Conservation (phyloP, 176 grass and related monocot species). For the Aechmea fasciata region DNA sequence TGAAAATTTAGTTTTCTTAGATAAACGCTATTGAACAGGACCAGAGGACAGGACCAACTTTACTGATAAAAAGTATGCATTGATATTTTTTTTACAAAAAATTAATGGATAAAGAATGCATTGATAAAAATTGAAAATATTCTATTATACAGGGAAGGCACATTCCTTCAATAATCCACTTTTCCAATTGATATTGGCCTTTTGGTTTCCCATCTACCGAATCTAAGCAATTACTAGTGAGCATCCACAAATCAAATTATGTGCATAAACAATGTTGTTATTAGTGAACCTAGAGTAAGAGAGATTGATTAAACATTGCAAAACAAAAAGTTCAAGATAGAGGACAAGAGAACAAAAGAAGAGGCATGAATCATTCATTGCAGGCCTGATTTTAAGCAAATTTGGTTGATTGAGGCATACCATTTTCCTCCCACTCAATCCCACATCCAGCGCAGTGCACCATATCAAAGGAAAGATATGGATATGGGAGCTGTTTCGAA, state of each 20-base stretch:
- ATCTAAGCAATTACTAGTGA: background rate
- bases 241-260: too few relatives aligned
- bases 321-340: background rate
- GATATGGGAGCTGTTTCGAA: conserved; percentile 76
- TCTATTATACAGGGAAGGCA: background rate
- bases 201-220: background rate
- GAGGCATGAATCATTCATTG: background rate
- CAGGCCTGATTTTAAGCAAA: background rate
- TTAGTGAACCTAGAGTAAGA: background rate
- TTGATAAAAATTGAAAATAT: background rate
- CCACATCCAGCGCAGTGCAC: conserved; percentile 90
- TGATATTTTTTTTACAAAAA: background rate
- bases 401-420: conserved; percentile 25
- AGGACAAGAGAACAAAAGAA: background rate
- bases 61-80: too few relatives aligned
- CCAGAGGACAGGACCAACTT: background rate
- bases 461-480: conserved; percentile 95
- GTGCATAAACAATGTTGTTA: background rate
- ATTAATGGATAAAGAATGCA: background rate
- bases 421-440: conserved; percentile 84
- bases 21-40: background rate
- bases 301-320: background rate
- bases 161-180: background rate
- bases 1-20: background rate
- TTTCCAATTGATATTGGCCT: background rate